Evolutionary conservation across 208 protist species (phyloP).

Genomic region (Wallacemonas sp.): DNA sequence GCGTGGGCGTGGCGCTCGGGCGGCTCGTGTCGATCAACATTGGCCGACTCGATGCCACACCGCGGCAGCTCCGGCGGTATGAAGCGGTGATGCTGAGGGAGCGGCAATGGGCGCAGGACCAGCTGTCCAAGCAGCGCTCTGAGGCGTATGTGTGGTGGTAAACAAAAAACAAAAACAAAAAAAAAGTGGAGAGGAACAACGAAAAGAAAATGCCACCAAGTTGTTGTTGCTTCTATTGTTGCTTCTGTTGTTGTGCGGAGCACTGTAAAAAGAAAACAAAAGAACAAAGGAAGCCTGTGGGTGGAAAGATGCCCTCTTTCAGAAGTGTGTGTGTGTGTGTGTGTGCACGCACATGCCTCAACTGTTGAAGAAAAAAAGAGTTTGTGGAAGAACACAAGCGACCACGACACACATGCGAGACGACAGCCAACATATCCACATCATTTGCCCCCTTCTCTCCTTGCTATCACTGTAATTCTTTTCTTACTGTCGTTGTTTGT

Average conservation of each 20-base stretch:
- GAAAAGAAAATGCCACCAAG: background rate
- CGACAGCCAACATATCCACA: too few species aligned
- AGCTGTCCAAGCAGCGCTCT: constrained; percentile 35
- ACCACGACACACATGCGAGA: too few species aligned
- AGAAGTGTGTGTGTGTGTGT: too few species aligned
- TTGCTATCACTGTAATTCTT: too few species aligned
- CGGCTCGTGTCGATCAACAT: constrained; percentile 76
- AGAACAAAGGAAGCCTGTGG: too few species aligned
- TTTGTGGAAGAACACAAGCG: too few species aligned
- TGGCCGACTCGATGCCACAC: constrained; percentile 61
- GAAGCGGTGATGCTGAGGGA: constrained; percentile 82
- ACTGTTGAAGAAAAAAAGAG: too few species aligned
- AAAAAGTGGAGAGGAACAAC: background rate
- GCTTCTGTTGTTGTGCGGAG: constrained; percentile 4
- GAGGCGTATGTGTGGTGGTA: constrained; percentile 74
- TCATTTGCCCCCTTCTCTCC: constrained; percentile 9
- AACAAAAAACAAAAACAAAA: constrained; percentile 10
- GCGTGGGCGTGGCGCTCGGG: constrained; percentile 55
- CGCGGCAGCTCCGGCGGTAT: constrained; percentile 77
- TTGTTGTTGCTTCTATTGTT: background rate
- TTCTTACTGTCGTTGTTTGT: constrained; percentile 5
- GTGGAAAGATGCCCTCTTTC: too few species aligned
- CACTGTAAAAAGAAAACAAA: too few species aligned
- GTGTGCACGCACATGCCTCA: background rate
- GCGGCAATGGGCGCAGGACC: constrained; percentile 56